These are phyloP conservation scores for Trametes sanguinea DNA, from an alignment of 768 basidiomycete genomes.

Conservation along the genomic window DNA sequence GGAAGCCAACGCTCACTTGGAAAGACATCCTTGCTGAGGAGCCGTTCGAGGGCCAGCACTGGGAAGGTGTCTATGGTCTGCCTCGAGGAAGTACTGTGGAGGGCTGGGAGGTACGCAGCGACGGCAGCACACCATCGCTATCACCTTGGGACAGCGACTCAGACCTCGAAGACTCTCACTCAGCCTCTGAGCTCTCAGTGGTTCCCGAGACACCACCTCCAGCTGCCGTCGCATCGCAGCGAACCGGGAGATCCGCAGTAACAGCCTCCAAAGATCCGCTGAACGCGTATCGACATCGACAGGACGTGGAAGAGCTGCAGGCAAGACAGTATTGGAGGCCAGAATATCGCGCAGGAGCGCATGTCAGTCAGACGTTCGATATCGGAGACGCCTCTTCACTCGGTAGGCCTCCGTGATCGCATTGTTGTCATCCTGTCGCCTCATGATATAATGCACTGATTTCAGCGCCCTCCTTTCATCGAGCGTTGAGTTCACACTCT, in stretches of 20 bases:
- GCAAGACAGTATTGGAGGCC: slow-evolving; percentile 73
- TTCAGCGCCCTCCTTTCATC: slow-evolving; percentile 46
- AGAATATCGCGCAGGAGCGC: slow-evolving; percentile 57
- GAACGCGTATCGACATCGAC: slow-evolving; percentile 44
- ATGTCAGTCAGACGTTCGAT: slow-evolving; percentile 50
- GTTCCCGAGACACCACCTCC: slow-evolving; percentile 8
- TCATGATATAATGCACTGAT: neutral
- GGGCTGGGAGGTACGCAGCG: slow-evolving; percentile 47
- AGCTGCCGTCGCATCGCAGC: neutral
- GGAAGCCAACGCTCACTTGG: slow-evolving; percentile 61
- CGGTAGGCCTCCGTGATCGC: slow-evolving; percentile 40
- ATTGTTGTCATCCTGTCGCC: neutral
- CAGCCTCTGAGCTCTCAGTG: slow-evolving; percentile 22
- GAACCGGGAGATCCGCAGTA: neutral
- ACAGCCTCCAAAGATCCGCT: slow-evolving; percentile 14
- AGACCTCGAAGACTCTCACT: slow-evolving; percentile 20
- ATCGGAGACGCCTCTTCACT: slow-evolving; percentile 74
- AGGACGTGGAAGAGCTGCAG: slow-evolving; percentile 62
- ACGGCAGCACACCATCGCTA: slow-evolving; percentile 65
- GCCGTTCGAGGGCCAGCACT: slow-evolving; percentile 84
- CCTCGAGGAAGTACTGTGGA: slow-evolving; percentile 50
- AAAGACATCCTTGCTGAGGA: slow-evolving; percentile 78
- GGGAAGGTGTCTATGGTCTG: slow-evolving; percentile 70
- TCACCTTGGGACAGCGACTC: slow-evolving; percentile 47
- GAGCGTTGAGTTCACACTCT: slow-evolving; percentile 40